phyloP scores from a whole-genome alignment of 2,329 filamentous ascomycete species.

The Colletotrichum shisoi region DNA sequence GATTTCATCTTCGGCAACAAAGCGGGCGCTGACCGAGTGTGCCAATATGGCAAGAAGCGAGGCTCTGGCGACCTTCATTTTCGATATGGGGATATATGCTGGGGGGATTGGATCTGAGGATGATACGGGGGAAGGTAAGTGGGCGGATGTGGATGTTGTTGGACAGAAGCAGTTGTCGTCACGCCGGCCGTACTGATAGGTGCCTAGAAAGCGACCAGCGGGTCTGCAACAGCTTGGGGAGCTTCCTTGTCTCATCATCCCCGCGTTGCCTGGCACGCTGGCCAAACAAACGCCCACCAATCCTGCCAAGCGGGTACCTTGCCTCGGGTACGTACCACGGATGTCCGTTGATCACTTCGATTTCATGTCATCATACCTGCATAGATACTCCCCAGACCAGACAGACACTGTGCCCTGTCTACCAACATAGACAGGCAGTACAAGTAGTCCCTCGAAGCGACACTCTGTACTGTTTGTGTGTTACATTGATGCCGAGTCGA shows the following conservation, averaged over 20 bases:
- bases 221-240: conserved; percentile 21
- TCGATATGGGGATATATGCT: conserved; percentile 19
- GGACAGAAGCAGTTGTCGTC: conserved; percentile 15
- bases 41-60: conserved; percentile 64
- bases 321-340: conserved; percentile 14
- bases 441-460: not conserved
- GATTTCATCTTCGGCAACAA: conserved; percentile 61
- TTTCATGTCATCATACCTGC: conserved; percentile 16
- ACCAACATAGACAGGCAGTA: too few relatives aligned
- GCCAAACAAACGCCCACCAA: conserved; percentile 11
- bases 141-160: conserved; percentile 26
- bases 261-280: conserved; percentile 16
- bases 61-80: conserved; percentile 63
- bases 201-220: conserved; percentile 5
- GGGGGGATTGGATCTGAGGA: conserved; percentile 1
- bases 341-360: conserved; percentile 12
- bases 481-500: not conserved
- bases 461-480: not conserved
- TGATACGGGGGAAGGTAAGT: conserved; percentile 27
- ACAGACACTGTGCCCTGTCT: too few relatives aligned
- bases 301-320: conserved; percentile 12
- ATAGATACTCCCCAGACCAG: not conserved
- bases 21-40: conserved; percentile 64
- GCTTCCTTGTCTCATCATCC: conserved; percentile 19
- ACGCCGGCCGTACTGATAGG: conserved; percentile 13